Conservation (phyloP, 495 filamentous ascomycete genomes). For the Lophiostoma macrostomum region DNA sequence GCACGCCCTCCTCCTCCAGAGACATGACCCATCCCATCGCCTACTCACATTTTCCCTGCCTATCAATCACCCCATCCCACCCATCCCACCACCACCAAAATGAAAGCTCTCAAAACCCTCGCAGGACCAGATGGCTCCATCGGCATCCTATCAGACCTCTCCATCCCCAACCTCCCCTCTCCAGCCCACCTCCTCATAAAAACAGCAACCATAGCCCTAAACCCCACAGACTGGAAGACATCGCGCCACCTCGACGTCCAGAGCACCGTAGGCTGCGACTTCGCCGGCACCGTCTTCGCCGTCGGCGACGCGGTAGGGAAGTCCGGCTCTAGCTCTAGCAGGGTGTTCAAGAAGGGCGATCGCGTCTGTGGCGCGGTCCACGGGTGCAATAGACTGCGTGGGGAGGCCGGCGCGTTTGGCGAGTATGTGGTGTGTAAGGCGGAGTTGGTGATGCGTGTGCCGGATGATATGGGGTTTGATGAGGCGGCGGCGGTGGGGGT, state of each 20-base stretch:
- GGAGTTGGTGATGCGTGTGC: slow-evolving; percentile 51
- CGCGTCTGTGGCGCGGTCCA: slow-evolving; percentile 51
- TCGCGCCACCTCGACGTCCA: slow-evolving; percentile 41
- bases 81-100: not conserved
- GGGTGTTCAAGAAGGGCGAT: slow-evolving; percentile 50
- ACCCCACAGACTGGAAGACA: slow-evolving; percentile 60
- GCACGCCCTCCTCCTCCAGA: too few species aligned
- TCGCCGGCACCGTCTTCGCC: slow-evolving; percentile 52
- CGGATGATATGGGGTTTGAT: slow-evolving; percentile 53
- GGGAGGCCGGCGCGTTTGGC: slow-evolving; percentile 54
- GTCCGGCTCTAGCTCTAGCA: slow-evolving; percentile 50
- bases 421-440: slow-evolving; percentile 51
- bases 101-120: slow-evolving; percentile 23
- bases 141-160: slow-evolving; percentile 5
- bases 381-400: slow-evolving; percentile 49
- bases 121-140: slow-evolving; percentile 2
- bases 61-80: not conserved
- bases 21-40: too few species aligned
- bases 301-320: too few species aligned
- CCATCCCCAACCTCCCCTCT: slow-evolving; percentile 6
- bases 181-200: slow-evolving; percentile 43
- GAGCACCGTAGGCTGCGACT: slow-evolving; percentile 54
- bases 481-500: slow-evolving; percentile 55
- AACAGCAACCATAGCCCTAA: slow-evolving; percentile 50
- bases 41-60: too few species aligned